phyloP scores from a whole-genome alignment of 768 basidiomycete species.

The Leccinum incarnatum region DNA sequence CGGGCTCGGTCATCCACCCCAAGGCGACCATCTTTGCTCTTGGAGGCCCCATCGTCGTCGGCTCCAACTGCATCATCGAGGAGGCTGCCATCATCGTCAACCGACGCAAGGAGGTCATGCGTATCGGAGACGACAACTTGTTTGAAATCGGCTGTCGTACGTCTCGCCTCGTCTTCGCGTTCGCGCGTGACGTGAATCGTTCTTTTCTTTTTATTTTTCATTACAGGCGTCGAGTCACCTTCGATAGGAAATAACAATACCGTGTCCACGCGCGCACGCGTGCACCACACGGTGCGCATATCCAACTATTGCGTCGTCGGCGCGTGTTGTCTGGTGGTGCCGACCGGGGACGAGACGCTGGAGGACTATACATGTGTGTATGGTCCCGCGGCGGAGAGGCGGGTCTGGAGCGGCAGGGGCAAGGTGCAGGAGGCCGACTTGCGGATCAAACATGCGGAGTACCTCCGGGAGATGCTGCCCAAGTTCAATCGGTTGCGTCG shows the following conservation, averaged over 20 bases:
- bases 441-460: conserved; percentile 85
- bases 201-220: background rate
- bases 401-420: conserved; percentile 84
- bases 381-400: conserved; percentile 68
- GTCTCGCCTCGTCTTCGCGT: conserved; percentile 30
- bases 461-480: conserved; percentile 86
- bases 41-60: conserved; percentile 88
- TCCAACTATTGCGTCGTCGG: conserved; percentile 82
- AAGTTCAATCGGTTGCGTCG: conserved; percentile 79
- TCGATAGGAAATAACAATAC: conserved; percentile 84
- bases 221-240: conserved; percentile 82
- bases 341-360: conserved; percentile 72
- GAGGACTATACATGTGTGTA: conserved; percentile 84
- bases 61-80: conserved; percentile 85
- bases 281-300: conserved; percentile 80
- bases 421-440: conserved; percentile 81
- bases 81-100: conserved; percentile 91
- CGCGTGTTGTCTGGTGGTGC: conserved; percentile 74
- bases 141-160: conserved; percentile 93
- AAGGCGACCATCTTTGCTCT: conserved; percentile 92
- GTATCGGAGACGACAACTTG: conserved; percentile 89
- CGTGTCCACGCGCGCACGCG: conserved; percentile 77
- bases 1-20: conserved; percentile 90
- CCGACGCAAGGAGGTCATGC: conserved; percentile 85
- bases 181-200: background rate